These are phyloP conservation scores for Cladosporium colombiae DNA, from an alignment of 2,329 filamentous ascomycete species.

Conservation along the genomic window DNA sequence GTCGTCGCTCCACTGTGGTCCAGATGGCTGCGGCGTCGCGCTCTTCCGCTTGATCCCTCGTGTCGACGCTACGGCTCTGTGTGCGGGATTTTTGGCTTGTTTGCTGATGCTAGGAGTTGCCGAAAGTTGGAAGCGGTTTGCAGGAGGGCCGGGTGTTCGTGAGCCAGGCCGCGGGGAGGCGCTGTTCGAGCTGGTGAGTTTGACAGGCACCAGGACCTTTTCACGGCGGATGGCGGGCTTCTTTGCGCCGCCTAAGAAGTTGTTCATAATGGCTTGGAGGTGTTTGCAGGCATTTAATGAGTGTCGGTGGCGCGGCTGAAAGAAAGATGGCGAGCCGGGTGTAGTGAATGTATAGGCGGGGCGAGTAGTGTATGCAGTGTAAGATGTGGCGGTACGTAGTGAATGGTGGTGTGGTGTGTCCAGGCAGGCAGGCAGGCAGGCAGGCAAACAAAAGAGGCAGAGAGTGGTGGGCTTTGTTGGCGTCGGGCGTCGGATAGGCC, in stretches of 20 bases:
- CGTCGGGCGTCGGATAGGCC: not conserved
- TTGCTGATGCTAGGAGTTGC: slow-evolving; percentile 13
- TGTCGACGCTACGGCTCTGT: slow-evolving; percentile 24
- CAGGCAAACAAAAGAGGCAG: not conserved
- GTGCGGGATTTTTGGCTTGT: slow-evolving; percentile 15
- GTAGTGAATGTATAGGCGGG: slow-evolving; percentile 1
- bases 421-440: too few relatives aligned
- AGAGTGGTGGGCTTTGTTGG: slow-evolving; percentile 10
- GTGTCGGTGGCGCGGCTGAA: not conserved
- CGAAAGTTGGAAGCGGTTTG: slow-evolving; percentile 32
- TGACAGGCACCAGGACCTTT: slow-evolving; percentile 30
- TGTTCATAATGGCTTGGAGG: slow-evolving; percentile 6
- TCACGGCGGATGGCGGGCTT: slow-evolving; percentile 31
- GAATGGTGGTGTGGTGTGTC: not conserved
- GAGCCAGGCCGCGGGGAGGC: slow-evolving; percentile 21
- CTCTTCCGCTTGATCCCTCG: slow-evolving; percentile 40
- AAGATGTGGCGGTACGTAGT: not conserved
- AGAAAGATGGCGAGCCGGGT: not conserved
- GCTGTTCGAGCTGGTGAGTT: slow-evolving; percentile 18
- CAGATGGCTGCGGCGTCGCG: slow-evolving; percentile 35
- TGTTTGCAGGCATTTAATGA: slow-evolving; percentile 6
- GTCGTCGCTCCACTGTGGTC: slow-evolving; percentile 34
- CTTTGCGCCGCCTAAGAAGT: slow-evolving; percentile 20
- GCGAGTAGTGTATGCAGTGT: slow-evolving; percentile 12
- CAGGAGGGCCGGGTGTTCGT: slow-evolving; percentile 11